Percentiles rank a stretch among this genome's conserved stretches.
phyloP scores from a whole-genome alignment of 2,329 filamentous ascomycete genomes.

The Diaporthe citri region DNA sequence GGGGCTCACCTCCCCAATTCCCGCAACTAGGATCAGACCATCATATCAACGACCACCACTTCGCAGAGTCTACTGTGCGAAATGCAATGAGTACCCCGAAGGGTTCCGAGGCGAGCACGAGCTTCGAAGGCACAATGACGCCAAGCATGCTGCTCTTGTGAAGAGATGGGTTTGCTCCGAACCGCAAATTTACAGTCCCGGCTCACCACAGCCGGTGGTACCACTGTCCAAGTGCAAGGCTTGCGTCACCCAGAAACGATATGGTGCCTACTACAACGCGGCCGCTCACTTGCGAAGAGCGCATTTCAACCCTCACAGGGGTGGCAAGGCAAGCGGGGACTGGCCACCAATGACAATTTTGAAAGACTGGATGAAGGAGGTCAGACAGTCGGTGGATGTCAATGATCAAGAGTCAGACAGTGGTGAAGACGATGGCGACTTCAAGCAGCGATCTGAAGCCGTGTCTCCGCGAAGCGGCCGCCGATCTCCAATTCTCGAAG shows the following conservation, averaged over 20 bases:
- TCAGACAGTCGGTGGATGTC: slow-evolving; percentile 61
- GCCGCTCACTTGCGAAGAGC: slow-evolving; percentile 69
- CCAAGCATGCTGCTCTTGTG: slow-evolving; percentile 67
- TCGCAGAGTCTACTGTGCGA: slow-evolving; percentile 79
- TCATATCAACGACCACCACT: slow-evolving; percentile 69
- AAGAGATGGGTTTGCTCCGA: slow-evolving; percentile 70
- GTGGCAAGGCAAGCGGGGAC: slow-evolving; percentile 69
- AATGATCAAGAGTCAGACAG: slow-evolving; percentile 64
- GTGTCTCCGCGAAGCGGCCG: slow-evolving; percentile 44
- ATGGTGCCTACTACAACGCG: slow-evolving; percentile 71
- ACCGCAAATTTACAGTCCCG: slow-evolving; percentile 54
- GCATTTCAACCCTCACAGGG: slow-evolving; percentile 68
- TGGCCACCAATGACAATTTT: slow-evolving; percentile 70
- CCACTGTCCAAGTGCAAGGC: slow-evolving; percentile 69
- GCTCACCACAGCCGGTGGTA: slow-evolving; percentile 61
- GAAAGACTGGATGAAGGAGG: slow-evolving; percentile 73
- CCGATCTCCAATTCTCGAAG: slow-evolving; percentile 45
- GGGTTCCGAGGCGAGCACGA: slow-evolving; percentile 95
- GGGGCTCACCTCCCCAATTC: slow-evolving; percentile 57
- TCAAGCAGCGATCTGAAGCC: slow-evolving; percentile 47
- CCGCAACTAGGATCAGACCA: slow-evolving; percentile 54
- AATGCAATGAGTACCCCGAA: slow-evolving; percentile 85
- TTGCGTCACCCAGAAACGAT: slow-evolving; percentile 68
- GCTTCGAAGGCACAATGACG: slow-evolving; percentile 75
- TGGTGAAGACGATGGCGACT: slow-evolving; percentile 63